Evolutionary conservation across 495 filamentous ascomycete species (phyloP), one percentile per base, ranked within the genome.

Genomic region (Parathielavia appendiculata): DNA sequence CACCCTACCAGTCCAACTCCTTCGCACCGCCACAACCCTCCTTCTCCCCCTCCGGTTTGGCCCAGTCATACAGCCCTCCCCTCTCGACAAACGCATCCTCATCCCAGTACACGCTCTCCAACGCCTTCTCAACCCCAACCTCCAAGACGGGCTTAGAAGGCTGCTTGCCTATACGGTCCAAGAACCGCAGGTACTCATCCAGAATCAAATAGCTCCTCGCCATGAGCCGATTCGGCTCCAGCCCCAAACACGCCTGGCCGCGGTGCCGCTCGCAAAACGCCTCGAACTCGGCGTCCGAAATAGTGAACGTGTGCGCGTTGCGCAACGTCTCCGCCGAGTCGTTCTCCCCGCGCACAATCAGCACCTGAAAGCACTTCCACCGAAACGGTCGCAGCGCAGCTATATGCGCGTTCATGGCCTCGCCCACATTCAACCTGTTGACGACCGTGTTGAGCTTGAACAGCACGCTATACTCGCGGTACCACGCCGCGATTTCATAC

Each of bases 371-470:
- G 35, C 68, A 74, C 63, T 84, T 84, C 81, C 82, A 85, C 12
- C 80, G 78, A 57, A 80, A 82, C 1, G 82, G 82, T 12, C 63
- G 66, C 12, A 83, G 67, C 40, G 59, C 26, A 7, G 52, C 48
- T 23, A 84, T 69, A 5, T 49, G 63, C n/a, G 58, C 64, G 16
- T 71, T 77, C 81, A 85, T 85, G 52, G 83, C 79, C 54, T 84
- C 81, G 1, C 74, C 19, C 62, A 69, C 75, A 49, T 84, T 85
- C 52, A 74, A 67, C 12, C 54, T 67, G 56, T 74, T 75, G 17
- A 85, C 73, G 1, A 83, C 81, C 6, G 82, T 84, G 63, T 83
- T 84, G 55, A 85, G 61, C 70, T 85, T 83, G 69, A 85, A 82
- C 65, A 75, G 77, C 63, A 83, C 73, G 1, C 73, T 72, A 14